Base-by-base conservation (phyloP, 306 rosid species). In the Quercus engelmannii region DNA sequence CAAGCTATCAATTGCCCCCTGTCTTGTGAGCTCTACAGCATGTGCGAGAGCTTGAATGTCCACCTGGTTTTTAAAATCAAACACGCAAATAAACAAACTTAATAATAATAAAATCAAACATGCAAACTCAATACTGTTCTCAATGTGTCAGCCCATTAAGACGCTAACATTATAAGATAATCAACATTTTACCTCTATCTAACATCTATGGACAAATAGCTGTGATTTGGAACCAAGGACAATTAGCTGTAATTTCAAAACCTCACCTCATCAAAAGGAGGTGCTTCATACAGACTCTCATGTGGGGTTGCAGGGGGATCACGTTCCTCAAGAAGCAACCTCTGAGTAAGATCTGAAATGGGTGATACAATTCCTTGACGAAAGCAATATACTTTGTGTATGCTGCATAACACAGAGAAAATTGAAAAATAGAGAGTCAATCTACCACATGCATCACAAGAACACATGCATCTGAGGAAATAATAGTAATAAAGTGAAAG, bases 21-120 rank as follows among this genome's bases (percentile, higher is more conserved):
- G 98, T 83, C 99, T 90, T 28, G 93, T 93, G 79, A 96, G 98
- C 86, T 93, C 98, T 67, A 96, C 99, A 79, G 99, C 99, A 83
- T 96, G 99, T 46, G 92, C 97, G 76, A 96, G 98, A 80, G 99
- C 99, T 85, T 96, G 99, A 79, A 93, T 89, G 90, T 96, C 99
- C 82, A 90, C 96, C 99, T 96, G 91, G 76, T 86, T 88, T 81
- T 46, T 74, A 79, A 21, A 85, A 67, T 61, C 77, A 84, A 82
- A 70, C 79, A 84, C 23, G 41, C 74, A 64, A 74, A 74, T 19
- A 79, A 71, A 72, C 74, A 76, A 52, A 56, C 11, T 59, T 59
- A 26, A 59, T 59, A 10, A 25, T 5, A 21, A 59, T 3, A 58
- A 58, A 9, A 59, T 21, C 13, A 26, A 59, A 10, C 7, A 21